Evolutionary conservation across 805 yeast genomes (phyloP), one percentile per base, ranked within the genome.

Genomic region (Lachancea waltii): DNA sequence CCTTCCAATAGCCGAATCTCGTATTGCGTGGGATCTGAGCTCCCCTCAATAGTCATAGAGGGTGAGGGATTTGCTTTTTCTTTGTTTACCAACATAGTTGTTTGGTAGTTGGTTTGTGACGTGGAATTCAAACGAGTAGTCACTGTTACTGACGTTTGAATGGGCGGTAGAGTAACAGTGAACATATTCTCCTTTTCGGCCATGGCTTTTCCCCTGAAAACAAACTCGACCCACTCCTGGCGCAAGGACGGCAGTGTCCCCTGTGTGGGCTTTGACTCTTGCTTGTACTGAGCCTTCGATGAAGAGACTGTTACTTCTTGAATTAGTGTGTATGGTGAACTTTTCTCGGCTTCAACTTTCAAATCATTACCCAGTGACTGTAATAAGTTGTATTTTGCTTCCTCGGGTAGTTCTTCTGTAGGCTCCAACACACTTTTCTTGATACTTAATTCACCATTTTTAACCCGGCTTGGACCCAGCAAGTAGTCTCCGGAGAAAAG

Each of bases 1-100:
- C 64, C 64, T 38, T 59, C 64, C 21, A 41, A 35, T 20, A 59
- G 44, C 19, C 54, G 51, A 6, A 59, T 38, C 26, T 58, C 61
- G 35, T 44, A 59, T n/a, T 44, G 53, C 28, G 49, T 48, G 8
- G 49, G 41, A 5, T 33, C 35, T 11, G 28, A 15, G 10, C 13
- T 13, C 6, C 29, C 41, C 10, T 31, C 40, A 11, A 32, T 26
- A 6, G 41, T 20, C 22, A 30, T 22, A 14, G 28, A 34, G 3
- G 42, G 42, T 11, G 35, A 24, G 5, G 45, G 36, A 15, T 30
- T 42, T n/a, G 37, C 29, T 16, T 32, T 35, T 18, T 58, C 62
- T 17, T 45, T 48, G 40, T 59, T 58, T 6, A 58, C 44, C 23
- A 30, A 34, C 9, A 59, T 37, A 6, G 46, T 29, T 9, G 48